Percentiles rank a stretch among this genome's conserved stretches.
These are phyloP conservation scores for Penicillium sp. DNA, from an alignment of 2,329 filamentous ascomycete genomes.

Conservation along the genomic window DNA sequence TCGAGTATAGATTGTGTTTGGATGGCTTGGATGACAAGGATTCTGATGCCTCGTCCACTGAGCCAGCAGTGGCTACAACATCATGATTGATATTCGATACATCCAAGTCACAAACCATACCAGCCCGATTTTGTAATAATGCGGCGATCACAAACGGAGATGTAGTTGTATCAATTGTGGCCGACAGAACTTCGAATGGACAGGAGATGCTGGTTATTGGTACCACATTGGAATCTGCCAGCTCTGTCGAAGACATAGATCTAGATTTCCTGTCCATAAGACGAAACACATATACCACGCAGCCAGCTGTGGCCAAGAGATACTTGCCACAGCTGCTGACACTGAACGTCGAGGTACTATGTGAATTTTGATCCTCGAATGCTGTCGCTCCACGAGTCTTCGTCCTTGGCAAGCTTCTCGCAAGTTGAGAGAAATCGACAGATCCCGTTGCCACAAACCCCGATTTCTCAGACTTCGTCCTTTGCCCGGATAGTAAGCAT, in stretches of 20 bases:
- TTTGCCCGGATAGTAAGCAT: conserved; percentile 46
- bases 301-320: conserved; percentile 56
- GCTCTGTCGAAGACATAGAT: conserved; percentile 24
- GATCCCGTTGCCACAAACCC: conserved; percentile 41
- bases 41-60: conserved; percentile 1
- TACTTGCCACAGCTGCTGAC: conserved; percentile 61
- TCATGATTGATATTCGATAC: neutral
- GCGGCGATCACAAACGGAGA: conserved; percentile 58
- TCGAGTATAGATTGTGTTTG: conserved; percentile 1
- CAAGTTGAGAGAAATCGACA: conserved; percentile 30
- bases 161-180: conserved; percentile 63
- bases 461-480: conserved; percentile 28
- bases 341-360: conserved; percentile 45
- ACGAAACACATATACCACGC: conserved; percentile 58
- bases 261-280: conserved; percentile 31
- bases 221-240: conserved; percentile 34
- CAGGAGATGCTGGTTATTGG: conserved; percentile 58
- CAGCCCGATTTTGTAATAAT: conserved; percentile 60
- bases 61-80: conserved; percentile 8
- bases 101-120: conserved; percentile 60
- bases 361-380: conserved; percentile 3
- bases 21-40: neutral
- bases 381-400: conserved; percentile 12
- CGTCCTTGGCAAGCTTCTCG: conserved; percentile 11
- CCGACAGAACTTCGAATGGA: conserved; percentile 57